These are phyloP conservation scores for Phlyctochytrium arcticum DNA, from an alignment of 192 early-diverging fungal species.

Conservation along the genomic window DNA sequence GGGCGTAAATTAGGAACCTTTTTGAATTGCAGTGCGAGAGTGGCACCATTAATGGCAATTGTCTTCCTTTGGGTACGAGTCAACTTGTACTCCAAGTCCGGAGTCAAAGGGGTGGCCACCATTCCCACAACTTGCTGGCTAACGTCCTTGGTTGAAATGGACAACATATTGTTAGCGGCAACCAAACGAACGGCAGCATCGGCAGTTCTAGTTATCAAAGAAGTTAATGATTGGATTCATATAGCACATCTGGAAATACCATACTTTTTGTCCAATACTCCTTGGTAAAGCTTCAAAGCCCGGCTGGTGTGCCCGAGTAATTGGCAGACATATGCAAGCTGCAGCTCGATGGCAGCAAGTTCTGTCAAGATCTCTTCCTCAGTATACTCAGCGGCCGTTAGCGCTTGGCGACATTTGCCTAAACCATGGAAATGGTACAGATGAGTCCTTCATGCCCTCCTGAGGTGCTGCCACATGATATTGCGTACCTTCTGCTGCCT, in stretches of 20 bases:
- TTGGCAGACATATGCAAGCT: constrained; percentile 68
- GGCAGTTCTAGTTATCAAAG: constrained; percentile 24
- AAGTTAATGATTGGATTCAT: neutral
- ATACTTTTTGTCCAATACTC: constrained; percentile 54
- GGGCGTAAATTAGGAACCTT: too few relatives aligned
- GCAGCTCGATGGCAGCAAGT: constrained; percentile 54
- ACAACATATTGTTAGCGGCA: constrained; percentile 66
- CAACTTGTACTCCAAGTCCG: constrained; percentile 58
- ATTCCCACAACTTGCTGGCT: constrained; percentile 55
- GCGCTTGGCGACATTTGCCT: constrained; percentile 46
- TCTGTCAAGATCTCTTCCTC: constrained; percentile 68
- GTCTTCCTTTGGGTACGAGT: constrained; percentile 51
- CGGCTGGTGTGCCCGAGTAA: constrained; percentile 46
- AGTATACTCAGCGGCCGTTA: constrained; percentile 46
- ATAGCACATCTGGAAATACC: constrained; percentile 2
- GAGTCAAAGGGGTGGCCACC: constrained; percentile 48
- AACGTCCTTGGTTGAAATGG: constrained; percentile 52
- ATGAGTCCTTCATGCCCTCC: constrained; percentile 2
- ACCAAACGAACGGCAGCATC: constrained; percentile 58
- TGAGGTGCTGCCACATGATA: neutral
- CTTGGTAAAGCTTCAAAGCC: constrained; percentile 58
- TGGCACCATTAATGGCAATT: constrained; percentile 61
- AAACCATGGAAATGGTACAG: constrained; percentile 5
- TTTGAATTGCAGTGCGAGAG: constrained; percentile 37
- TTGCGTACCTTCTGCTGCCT: constrained; percentile 53